These are phyloP conservation scores for Pelargonium australe DNA, from an alignment of 441 rosid species.

Conservation along the genomic window DNA sequence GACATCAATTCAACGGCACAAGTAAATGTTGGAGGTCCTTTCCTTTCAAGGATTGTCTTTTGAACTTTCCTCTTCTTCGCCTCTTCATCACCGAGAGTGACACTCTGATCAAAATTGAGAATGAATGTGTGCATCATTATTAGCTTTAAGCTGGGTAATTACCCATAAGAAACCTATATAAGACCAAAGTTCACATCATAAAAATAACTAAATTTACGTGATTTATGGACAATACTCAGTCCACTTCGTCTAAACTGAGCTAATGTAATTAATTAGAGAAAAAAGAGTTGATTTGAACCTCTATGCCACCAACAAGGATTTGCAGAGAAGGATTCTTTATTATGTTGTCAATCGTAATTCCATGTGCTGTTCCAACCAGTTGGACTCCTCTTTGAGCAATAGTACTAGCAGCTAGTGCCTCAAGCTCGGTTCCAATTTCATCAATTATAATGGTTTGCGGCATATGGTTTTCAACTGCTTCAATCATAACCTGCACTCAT, in stretches of 20 bases:
- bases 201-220: conserved; percentile 2
- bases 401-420: conserved; percentile 94
- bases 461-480: conserved; percentile 98
- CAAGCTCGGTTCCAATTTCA: conserved; percentile 93
- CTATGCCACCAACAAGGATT: conserved; percentile 85
- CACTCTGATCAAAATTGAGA: conserved; percentile 52
- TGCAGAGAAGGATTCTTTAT: conserved; percentile 88
- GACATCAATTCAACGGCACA: conserved; percentile 91
- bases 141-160: background rate
- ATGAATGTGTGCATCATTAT: conserved; percentile 6
- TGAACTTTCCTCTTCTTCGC: conserved; percentile 90
- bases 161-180: background rate
- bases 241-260: conserved; percentile 3
- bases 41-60: conserved; percentile 91
- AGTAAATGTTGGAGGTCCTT: conserved; percentile 79
- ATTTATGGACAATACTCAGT: conserved; percentile 6
- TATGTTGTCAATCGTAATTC: conserved; percentile 78
- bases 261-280: conserved; percentile 7
- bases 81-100: conserved; percentile 90
- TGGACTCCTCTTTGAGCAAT: conserved; percentile 97
- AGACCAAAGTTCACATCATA: background rate
- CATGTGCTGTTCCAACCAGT: conserved; percentile 94
- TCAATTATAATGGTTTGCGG: conserved; percentile 84
- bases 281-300: conserved; percentile 38
- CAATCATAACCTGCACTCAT: conserved; percentile 73